These are phyloP conservation scores for Cenchrus purpureus DNA, from an alignment of 176 grass and related monocot genomes.

Conservation along the genomic window DNA sequence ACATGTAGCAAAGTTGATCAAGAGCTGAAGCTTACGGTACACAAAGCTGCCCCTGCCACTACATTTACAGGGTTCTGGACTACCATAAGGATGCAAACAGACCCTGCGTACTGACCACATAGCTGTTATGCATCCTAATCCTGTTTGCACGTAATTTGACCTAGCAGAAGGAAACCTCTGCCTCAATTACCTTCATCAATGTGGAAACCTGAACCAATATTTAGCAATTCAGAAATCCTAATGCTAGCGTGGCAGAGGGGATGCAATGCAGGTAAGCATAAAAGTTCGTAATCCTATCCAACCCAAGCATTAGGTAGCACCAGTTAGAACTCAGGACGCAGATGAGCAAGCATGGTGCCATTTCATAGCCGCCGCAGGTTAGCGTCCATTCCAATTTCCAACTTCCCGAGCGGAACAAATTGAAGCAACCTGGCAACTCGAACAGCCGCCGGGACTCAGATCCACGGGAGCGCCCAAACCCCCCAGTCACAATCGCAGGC, in stretches of 20 bases:
- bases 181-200: background rate
- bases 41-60: background rate
- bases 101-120: background rate
- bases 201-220: background rate
- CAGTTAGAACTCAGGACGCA: background rate
- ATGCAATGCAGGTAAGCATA: background rate
- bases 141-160: background rate
- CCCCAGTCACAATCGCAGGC: background rate
- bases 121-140: background rate
- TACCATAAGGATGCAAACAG: background rate
- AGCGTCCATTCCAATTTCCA: background rate
- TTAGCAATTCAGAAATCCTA: background rate
- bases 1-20: background rate
- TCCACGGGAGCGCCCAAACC: background rate
- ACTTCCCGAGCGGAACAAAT: background rate
- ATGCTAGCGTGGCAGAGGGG: background rate
- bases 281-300: background rate
- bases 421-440: background rate
- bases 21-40: background rate
- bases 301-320: background rate
- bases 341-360: background rate
- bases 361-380: background rate
- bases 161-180: background rate
- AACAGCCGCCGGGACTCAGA: conserved; percentile 3
- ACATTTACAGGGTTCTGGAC: background rate